Conservation (phyloP, 345 rosid genomes). For the Euclidium syriacum region DNA sequence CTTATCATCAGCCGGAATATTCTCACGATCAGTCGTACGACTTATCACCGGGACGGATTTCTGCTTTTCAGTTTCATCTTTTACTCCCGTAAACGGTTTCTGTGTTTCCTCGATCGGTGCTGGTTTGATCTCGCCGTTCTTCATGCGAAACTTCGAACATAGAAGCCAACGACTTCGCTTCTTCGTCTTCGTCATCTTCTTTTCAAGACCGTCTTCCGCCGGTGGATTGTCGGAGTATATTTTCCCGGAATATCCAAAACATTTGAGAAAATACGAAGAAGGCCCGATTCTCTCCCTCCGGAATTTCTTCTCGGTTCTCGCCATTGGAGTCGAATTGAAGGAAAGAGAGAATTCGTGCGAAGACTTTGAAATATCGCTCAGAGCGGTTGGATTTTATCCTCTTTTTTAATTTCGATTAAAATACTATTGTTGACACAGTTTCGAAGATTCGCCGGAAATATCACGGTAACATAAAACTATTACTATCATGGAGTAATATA, state of each 20-base stretch:
- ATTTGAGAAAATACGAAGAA: constrained; percentile 30
- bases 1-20: constrained; percentile 17
- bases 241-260: constrained; percentile 43
- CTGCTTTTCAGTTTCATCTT: constrained; percentile 9
- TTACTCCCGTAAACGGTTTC: neutral
- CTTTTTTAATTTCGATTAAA: neutral
- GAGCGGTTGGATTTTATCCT: constrained; percentile 30
- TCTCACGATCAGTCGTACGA: constrained; percentile 19
- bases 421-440: constrained; percentile 10
- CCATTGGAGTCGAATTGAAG: constrained; percentile 28
- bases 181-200: neutral
- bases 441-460: neutral
- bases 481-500: neutral
- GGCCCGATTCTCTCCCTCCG: constrained; percentile 8
- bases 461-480: neutral
- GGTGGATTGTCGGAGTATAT: constrained; percentile 5
- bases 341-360: constrained; percentile 24
- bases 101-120: constrained; percentile 36
- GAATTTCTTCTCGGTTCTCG: constrained; percentile 15
- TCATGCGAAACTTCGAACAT: constrained; percentile 27
- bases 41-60: constrained; percentile 18
- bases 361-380: constrained; percentile 29
- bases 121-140: constrained; percentile 39
- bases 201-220: constrained; percentile 1
- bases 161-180: constrained; percentile 13